Percentiles rank a stretch among this genome's conserved stretches.
Conservation (phyloP, 805 yeast species). For the Komagataella pseudopastoris region DNA sequence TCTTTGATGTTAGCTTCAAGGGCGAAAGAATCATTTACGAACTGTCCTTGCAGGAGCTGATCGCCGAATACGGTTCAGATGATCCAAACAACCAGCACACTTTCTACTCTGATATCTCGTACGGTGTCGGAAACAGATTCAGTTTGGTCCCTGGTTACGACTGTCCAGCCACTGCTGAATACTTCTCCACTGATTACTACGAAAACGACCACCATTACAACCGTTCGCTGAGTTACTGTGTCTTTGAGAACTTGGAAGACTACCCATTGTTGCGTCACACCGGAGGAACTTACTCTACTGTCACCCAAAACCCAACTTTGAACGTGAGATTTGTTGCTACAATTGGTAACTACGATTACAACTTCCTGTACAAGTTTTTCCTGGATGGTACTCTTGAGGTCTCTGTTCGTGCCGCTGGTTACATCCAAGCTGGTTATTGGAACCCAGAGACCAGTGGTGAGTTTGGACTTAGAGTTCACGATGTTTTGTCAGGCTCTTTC, state of each 20-base stretch:
- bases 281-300: constrained; percentile 3
- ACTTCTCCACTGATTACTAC: constrained; percentile 15
- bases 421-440: constrained; percentile 15
- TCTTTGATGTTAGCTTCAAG: constrained; percentile 14
- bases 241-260: constrained; percentile 2
- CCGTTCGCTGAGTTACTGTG: constrained; percentile 14
- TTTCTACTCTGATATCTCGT: constrained; percentile 11
- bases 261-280: constrained; percentile 4
- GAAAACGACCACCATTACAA: constrained; percentile 9
- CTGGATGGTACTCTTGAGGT: constrained; percentile 16
- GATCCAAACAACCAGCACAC: constrained; percentile 17
- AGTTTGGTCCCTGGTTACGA: constrained; percentile 16
- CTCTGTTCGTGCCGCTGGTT: constrained; percentile 16
- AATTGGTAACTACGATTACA: constrained; percentile 4
- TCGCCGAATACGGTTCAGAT: constrained; percentile 17
- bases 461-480: constrained; percentile 11
- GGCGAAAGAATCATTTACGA: constrained; percentile 16
- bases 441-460: constrained; percentile 8
- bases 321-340: constrained; percentile 7
- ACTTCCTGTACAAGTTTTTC: constrained; percentile 3
- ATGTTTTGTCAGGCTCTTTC: constrained; percentile 15
- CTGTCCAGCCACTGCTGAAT: constrained; percentile 16
- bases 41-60: constrained; percentile 15
- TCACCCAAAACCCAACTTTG: constrained; percentile 12
- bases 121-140: constrained; percentile 17